phyloP scores from a whole-genome alignment of 441 rosid genomes.

The Bocquillonia castaneifolia region DNA sequence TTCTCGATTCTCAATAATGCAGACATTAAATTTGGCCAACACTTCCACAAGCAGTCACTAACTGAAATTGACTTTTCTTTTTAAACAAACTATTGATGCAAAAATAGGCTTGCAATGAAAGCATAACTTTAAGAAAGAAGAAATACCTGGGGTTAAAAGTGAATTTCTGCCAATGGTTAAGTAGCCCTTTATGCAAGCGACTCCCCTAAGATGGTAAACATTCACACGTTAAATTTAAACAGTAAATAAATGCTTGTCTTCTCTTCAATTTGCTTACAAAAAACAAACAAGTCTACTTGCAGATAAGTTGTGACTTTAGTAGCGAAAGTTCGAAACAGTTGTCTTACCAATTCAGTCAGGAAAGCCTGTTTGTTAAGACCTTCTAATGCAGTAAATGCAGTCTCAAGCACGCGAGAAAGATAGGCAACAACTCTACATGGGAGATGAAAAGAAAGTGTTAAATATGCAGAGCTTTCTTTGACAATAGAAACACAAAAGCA shows the following conservation, averaged over 20 bases:
- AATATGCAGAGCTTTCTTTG: background rate
- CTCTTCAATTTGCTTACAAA: background rate
- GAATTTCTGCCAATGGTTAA: constrained; percentile 96
- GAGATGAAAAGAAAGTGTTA: constrained; percentile 20
- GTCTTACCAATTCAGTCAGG: constrained; percentile 85
- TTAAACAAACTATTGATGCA: background rate
- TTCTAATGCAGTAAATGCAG: constrained; percentile 93
- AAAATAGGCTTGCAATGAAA: background rate
- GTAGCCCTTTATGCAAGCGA: constrained; percentile 73
- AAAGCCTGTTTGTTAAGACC: constrained; percentile 99
- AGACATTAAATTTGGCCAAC: background rate
- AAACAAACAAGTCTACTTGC: background rate
- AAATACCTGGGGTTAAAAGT: constrained; percentile 91
- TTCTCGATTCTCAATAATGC: background rate
- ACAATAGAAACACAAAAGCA: background rate
- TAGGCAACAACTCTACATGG: constrained; percentile 83
- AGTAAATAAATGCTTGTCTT: background rate
- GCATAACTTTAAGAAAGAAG: background rate
- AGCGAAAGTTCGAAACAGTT: background rate
- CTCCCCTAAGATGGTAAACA: constrained; percentile 58
- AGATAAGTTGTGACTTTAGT: constrained; percentile 9
- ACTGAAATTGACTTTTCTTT: constrained; percentile 7
- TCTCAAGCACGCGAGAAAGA: constrained; percentile 94
- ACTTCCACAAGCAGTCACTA: background rate
- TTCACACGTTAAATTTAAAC: constrained; percentile 8